Evolutionary conservation across 2,329 filamentous ascomycete species (phyloP).

Genomic region (Trichoderma sp.): DNA sequence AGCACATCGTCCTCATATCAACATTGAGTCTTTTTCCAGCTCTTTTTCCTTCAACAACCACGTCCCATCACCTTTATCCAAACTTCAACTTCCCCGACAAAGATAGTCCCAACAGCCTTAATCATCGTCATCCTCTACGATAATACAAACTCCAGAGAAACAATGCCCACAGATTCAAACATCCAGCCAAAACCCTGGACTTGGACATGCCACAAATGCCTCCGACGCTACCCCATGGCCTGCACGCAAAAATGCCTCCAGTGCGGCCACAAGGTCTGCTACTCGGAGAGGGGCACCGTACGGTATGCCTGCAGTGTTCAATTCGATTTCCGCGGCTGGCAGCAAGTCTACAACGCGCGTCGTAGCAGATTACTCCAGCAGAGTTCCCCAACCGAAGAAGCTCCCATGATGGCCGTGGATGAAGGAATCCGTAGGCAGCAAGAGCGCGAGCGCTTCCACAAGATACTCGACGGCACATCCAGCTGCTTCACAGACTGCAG

Average conservation of each 20-base stretch:
- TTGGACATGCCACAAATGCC: conserved; percentile 13
- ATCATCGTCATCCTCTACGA: neutral
- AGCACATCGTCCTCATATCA: neutral
- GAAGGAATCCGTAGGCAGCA: neutral
- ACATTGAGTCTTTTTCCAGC: neutral
- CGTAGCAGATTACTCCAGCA: conserved; percentile 27
- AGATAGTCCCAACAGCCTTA: neutral
- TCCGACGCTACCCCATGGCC: neutral
- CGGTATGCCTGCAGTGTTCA: neutral
- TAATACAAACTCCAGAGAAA: neutral
- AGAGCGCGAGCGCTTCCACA: neutral
- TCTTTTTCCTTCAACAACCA: neutral
- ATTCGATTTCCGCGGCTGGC: conserved; percentile 33
- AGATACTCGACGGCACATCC: conserved; percentile 2
- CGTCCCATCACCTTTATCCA: neutral
- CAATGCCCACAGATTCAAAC: neutral
- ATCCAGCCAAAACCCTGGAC: neutral
- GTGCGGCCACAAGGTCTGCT: neutral
- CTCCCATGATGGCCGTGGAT: neutral
- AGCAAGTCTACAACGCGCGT: conserved; percentile 34
- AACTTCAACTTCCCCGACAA: neutral
- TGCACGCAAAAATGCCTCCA: neutral
- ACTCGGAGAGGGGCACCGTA: neutral
- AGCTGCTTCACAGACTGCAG: conserved; percentile 32
- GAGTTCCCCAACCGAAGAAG: neutral